Conservation (phyloP, 352 stramenopile species). For the Phytopythium litorale region DNA sequence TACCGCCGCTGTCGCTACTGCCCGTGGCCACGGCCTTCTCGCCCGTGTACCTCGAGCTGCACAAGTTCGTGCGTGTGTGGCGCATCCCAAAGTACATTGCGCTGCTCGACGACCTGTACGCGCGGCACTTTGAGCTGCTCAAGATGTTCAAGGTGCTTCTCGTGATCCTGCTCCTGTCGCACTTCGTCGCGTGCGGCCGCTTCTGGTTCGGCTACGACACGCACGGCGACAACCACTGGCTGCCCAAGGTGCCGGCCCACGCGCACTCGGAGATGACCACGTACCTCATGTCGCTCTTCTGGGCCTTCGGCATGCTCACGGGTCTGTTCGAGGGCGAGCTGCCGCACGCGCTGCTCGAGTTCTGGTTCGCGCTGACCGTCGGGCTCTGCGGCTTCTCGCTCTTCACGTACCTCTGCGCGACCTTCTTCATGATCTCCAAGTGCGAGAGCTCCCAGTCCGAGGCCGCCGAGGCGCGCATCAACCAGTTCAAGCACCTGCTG, state of each 20-base stretch:
- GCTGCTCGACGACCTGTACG: conserved; percentile 54
- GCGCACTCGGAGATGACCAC: conserved; percentile 20
- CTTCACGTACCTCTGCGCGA: conserved; percentile 68
- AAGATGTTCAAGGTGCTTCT: conserved; percentile 70
- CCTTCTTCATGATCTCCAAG: conserved; percentile 79
- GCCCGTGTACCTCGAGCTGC: conserved; percentile 51
- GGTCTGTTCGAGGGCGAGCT: conserved; percentile 65
- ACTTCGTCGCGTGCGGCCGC: conserved; percentile 54
- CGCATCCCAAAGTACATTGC: conserved; percentile 52
- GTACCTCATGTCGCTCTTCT: conserved; percentile 64
- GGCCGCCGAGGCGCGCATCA: conserved; percentile 55
- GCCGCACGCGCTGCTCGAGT: conserved; percentile 37
- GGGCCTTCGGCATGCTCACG: conserved; percentile 56
- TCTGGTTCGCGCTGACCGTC: conserved; percentile 65
- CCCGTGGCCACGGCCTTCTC: conserved; percentile 11
- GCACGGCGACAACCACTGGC: conserved; percentile 43
- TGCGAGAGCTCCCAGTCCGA: conserved; percentile 53
- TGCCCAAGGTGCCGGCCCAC: conserved; percentile 22
- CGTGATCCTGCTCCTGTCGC: conserved; percentile 40
- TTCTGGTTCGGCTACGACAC: conserved; percentile 54
- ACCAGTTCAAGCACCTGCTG: conserved; percentile 68
- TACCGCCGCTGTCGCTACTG: conserved; percentile 43
- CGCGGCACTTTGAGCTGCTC: conserved; percentile 46
- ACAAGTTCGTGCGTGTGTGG: conserved; percentile 50
- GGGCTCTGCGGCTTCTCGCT: conserved; percentile 58